phyloP scores from a whole-genome alignment of 345 rosid species.

The Eucalyptus pumila region DNA sequence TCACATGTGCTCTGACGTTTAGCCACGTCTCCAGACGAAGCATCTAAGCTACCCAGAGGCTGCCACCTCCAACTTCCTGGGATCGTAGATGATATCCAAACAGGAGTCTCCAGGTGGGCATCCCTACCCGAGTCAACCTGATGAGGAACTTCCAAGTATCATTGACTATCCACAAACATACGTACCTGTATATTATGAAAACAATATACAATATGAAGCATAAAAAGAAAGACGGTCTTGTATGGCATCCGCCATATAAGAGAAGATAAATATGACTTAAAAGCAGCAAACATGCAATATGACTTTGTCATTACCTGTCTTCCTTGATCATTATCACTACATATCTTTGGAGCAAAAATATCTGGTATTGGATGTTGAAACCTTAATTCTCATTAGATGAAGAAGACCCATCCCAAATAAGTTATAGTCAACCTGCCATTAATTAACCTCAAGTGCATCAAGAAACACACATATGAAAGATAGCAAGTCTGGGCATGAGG shows the following conservation, averaged over 20 bases:
- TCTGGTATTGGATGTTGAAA: constrained; percentile 76
- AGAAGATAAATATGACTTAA: constrained; percentile 3
- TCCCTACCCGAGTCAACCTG: constrained; percentile 48
- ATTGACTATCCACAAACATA: background rate
- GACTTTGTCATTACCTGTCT: constrained; percentile 11
- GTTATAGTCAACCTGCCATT: constrained; percentile 69
- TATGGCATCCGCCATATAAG: background rate
- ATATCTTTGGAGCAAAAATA: constrained; percentile 22
- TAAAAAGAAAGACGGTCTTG: constrained; percentile 2
- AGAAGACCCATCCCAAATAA: constrained; percentile 92
- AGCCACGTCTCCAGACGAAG: constrained; percentile 25
- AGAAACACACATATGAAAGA: background rate
- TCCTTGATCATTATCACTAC: constrained; percentile 3
- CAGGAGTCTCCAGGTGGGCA: constrained; percentile 24
- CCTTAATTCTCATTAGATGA: constrained; percentile 71
- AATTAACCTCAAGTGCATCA: background rate
- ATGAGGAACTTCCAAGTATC: constrained; percentile 2
- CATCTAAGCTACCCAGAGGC: constrained; percentile 23
- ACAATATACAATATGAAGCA: background rate
- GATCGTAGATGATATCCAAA: constrained; percentile 65
- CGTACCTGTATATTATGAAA: background rate
- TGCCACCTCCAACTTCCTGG: constrained; percentile 78
- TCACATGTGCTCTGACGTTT: constrained; percentile 75
- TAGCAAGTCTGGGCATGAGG: background rate
- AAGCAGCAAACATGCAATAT: constrained; percentile 12